Evolutionary conservation across 176 grass and related monocot species (phyloP), one percentile per base, ranked within the genome.

Genomic region (Saccharum spontaneum): DNA sequence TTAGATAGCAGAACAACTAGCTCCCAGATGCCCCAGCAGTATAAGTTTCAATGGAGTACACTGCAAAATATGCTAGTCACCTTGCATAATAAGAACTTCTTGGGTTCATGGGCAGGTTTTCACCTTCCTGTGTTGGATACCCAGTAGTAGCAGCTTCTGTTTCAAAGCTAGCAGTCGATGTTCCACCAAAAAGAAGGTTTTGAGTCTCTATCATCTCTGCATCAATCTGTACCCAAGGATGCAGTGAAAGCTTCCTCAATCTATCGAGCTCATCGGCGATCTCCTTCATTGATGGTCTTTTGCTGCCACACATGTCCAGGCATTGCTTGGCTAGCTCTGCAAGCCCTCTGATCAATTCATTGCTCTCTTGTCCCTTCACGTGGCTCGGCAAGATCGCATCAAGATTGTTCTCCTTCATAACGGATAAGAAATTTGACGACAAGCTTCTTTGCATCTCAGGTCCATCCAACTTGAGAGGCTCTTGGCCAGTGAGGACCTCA

Each of bases 221-320:
- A 17, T 86, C 9, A 1, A 72, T 3, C 4, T 8, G 65, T 77
- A 41, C 41, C 86, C 80, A 88, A 23, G 86, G 80, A 88, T 88
- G 80, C 28, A 28, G 28, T 28, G 28, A 28, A 28, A 28, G 28
- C 28, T 28, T 28, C 28, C 28, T 28, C 28, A 83, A 6, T 8
- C 86, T 72, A 1, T 22, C 36, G 0, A 88, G 80, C 75, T 84
- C 86, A 1, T 79, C 86, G 0, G 41, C 41, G 5, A 88, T 62
- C 23, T 88, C 86, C 62, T 83, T 84, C 86, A 84, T 88, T 0
- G 67, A 70, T 1, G 86, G 86, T 20, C 81, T 79, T 0, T 88
- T 84, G 23, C 2, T 10, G 15, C 86, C 86, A n/a, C 75, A 84
- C 81, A 88, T 88, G 22, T 84, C 81, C 6, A 88, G 33, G 34